Conservation (phyloP, 2,329 filamentous ascomycete genomes). For the Apiospora rasikravindrae region DNA sequence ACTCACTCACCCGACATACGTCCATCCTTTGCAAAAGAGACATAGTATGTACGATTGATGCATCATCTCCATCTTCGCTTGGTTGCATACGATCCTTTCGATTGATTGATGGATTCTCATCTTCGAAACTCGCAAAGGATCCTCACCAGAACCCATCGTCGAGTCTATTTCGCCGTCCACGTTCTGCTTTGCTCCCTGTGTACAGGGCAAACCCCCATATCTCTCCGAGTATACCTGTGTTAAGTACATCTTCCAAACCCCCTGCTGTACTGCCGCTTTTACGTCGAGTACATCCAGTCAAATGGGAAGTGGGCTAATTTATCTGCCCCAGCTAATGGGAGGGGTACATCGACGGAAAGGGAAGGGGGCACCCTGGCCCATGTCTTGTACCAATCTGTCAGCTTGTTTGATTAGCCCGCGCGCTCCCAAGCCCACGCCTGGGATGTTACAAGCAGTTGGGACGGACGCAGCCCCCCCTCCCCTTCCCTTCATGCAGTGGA, state of each 20-base stretch:
- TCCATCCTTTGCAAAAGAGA: background rate
- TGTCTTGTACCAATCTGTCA: background rate
- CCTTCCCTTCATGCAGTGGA: background rate
- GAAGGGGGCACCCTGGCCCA: background rate
- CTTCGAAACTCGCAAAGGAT: background rate
- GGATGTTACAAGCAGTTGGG: background rate
- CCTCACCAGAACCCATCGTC: background rate
- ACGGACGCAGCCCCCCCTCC: background rate
- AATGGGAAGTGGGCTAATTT: slow-evolving; percentile 7
- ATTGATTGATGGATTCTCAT: background rate
- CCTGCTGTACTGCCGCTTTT: slow-evolving; percentile 11
- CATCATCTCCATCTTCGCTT: background rate
- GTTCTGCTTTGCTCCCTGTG: background rate
- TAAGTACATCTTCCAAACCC: background rate
- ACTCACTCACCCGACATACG: background rate
- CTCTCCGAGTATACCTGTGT: background rate
- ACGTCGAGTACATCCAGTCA: background rate
- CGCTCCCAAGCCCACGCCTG: background rate
- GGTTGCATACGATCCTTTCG: background rate
- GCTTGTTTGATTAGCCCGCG: slow-evolving; percentile 11
- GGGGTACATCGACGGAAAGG: background rate
- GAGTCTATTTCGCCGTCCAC: background rate
- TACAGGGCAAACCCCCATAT: background rate
- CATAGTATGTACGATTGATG: background rate
- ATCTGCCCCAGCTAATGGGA: background rate